Conservation (phyloP, 2,329 filamentous ascomycete genomes). For the Pestalotiopsis sp. region DNA sequence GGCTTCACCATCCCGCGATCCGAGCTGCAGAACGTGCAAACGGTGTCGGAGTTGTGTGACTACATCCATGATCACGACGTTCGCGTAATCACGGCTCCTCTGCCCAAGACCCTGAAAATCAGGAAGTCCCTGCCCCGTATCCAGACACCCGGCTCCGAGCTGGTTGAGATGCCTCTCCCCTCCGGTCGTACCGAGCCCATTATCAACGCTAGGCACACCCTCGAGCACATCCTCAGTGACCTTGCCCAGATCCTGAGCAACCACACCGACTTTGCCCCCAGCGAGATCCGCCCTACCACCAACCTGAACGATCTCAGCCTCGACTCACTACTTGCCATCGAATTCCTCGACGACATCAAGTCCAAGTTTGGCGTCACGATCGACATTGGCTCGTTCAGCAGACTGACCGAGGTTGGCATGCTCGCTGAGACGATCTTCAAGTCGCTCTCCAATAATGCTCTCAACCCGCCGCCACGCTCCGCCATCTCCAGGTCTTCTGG, state of each 20-base stretch:
- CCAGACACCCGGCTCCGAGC: background rate
- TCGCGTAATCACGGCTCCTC: background rate
- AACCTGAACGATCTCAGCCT: background rate
- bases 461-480: background rate
- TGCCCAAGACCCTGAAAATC: background rate
- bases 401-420: slow-evolving; percentile 15
- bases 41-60: background rate
- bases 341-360: slow-evolving; percentile 19
- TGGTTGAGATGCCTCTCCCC: background rate
- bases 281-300: background rate
- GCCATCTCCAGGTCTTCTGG: background rate
- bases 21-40: background rate
- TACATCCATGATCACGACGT: background rate
- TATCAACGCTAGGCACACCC: background rate
- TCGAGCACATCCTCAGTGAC: background rate
- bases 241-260: background rate
- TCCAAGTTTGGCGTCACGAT: slow-evolving; percentile 17
- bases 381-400: slow-evolving; percentile 18
- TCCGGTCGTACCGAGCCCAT: background rate
- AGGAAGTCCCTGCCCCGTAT: background rate
- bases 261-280: background rate
- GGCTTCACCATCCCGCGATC: background rate
- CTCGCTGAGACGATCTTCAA: slow-evolving; percentile 15
- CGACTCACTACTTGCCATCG: slow-evolving; percentile 3
- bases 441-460: background rate